Base-by-base conservation (phyloP, 768 basidiomycete genomes). In the Zangia roseola region DNA sequence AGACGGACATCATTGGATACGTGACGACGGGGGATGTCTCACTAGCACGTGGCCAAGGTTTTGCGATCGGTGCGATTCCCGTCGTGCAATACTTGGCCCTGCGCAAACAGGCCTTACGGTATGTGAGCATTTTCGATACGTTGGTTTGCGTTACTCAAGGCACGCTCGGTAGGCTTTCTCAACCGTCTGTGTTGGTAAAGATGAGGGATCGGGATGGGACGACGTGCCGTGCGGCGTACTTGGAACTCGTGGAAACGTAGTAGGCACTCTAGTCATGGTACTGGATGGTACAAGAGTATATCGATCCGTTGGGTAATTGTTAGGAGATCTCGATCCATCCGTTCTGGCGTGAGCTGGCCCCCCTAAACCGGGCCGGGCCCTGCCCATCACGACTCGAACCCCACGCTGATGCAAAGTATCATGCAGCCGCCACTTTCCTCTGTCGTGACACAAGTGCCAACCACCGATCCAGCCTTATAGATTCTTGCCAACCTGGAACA, bases 11-110 rank as follows among this genome's bases (percentile, higher is more conserved):
- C 21, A 81, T 95, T 44, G 94, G 95, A 1, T 90, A 88, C 59
- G 76, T 93, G 17, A 91, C 92, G 0, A 85, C 88, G 3, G 94
- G 94, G 0, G 84, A 83, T 51, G 87, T 80, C 62, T 94, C 94
- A 2, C 75, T 97, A 8, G 76, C 82, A 0, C 78, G 83, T 24
- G 94, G 94, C 0, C 70, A 79, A 50, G 93, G 91, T 0, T 81
- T 82, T 57, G 94, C 81, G 3, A 74, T 97, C 13, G 95, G 84
- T 16, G 81, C 84, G 0, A 68, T 97, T 16, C 72, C 89, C 4
- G 61, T 94, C 12, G 58, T 65, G 23, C 70, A 70, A 45, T 69
- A 83, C 30, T 55, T 86, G 21, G 74, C 78, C 30, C 63, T 87
- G 17, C 65, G 73, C 49, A 72, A 78, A 49, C 86, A 86, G 53